Evolutionary conservation across 176 grass and related monocot species (phyloP), one percentile per base, ranked within the genome.

Genomic region (Tillandsia leiboldiana): DNA sequence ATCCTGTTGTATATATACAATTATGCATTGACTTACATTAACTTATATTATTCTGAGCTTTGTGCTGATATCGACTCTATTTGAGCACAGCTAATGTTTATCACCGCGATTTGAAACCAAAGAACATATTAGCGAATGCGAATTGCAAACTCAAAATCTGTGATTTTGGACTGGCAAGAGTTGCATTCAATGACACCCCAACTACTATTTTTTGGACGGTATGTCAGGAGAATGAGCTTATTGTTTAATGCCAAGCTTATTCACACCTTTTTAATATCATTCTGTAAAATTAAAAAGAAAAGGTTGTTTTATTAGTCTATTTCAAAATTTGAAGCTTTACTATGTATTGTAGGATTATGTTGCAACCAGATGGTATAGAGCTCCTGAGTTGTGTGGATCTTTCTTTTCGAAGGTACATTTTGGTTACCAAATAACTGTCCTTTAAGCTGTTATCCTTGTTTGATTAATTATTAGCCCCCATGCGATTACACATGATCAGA

Each of bases 201-300:
- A 99, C 94, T 70, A 99, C 94, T 52, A 93, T 99, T 53, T 93
- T 99, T 87, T 99, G 94, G 94, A 99, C 94, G 23, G 94, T 99
- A 83, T 63, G 81, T 82, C 64, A 66, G 48, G 53, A 71, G 13
- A 64, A 10, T 74, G 23, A 17, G 14, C 56, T 23, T 61, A 18
- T 61, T 17, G 15, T 23, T n/a, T 15, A 23, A 9, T 61, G 56
- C 22, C 17, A 18, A 61, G 6, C 15, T 5, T 18, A 10, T 22
- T 18, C 10, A 28, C 15, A 42, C 3, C 26, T 42, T 33, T 67
- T 8, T 24, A 12, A 23, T 26, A 8, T 64, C 64, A 2, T 3
- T 64, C 64, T 51, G 1, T 51, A 4, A 33, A 24, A 23, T 22
- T 61, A 18, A 61, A 61, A 18, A 48, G 18, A 57, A 62, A 48